phyloP scores from a whole-genome alignment of 2,329 filamentous ascomycete genomes.

The Venturia aucupariae region DNA sequence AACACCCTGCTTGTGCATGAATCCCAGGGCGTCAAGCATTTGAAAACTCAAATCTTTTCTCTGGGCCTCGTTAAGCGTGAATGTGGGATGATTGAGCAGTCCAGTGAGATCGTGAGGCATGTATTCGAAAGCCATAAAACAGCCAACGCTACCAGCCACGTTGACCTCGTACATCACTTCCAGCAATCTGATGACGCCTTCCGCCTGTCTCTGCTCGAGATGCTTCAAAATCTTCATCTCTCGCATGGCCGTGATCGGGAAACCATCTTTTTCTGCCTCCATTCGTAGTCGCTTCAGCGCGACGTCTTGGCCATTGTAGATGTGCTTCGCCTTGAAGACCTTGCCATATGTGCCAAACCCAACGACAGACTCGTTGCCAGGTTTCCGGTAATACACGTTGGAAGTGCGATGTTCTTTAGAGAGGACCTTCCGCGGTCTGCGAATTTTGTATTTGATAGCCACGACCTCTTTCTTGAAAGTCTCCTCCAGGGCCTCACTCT shows the following conservation, averaged over 20 bases:
- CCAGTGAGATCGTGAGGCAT: constrained; percentile 93
- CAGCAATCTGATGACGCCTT: constrained; percentile 71
- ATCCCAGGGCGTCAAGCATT: constrained; percentile 87
- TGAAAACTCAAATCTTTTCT: constrained; percentile 91
- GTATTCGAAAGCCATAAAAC: constrained; percentile 99
- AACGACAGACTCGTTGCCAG: constrained; percentile 94
- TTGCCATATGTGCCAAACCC: constrained; percentile 94
- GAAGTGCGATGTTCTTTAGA: constrained; percentile 8
- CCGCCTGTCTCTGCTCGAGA: constrained; percentile 50
- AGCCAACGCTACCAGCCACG: constrained; percentile 46
- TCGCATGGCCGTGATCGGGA: constrained; percentile 81
- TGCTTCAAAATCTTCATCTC: constrained; percentile 91
- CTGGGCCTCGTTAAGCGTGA: constrained; percentile 72
- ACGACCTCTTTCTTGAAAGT: constrained; percentile 12
- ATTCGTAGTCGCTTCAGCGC: constrained; percentile 87
- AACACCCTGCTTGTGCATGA: constrained; percentile 86
- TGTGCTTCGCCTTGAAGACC: constrained; percentile 87
- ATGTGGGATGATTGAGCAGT: constrained; percentile 86
- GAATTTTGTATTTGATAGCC: constrained; percentile 12
- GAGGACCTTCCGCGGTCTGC: constrained; percentile 11
- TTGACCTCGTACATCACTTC: constrained; percentile 98
- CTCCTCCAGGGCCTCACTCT: constrained; percentile 11
- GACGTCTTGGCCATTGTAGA: constrained; percentile 77
- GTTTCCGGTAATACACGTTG: constrained; percentile 79
- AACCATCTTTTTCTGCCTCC: constrained; percentile 63